Conservation (phyloP, 23 red algal species). For the Gracilariopsis chorda region DNA sequence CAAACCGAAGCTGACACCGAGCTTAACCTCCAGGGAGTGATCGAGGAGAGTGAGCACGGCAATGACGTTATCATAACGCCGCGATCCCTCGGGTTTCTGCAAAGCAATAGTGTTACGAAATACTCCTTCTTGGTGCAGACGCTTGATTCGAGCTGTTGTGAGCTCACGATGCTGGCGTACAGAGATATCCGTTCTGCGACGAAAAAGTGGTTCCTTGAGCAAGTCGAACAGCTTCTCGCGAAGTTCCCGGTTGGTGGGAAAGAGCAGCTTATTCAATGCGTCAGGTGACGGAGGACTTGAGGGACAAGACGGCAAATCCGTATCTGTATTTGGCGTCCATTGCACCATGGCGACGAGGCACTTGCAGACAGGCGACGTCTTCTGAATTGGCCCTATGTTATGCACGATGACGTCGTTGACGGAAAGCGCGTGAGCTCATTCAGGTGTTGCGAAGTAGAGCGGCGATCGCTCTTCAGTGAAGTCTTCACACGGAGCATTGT, state of each 20-base stretch:
- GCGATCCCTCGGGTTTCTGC: not conserved
- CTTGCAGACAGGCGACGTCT: no score
- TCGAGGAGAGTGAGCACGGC: slow-evolving; percentile 73
- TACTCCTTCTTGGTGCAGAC: slow-evolving; percentile 36
- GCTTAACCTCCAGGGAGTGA: slow-evolving; percentile 79
- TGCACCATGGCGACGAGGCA: not conserved
- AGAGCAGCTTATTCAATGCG: slow-evolving; percentile 22
- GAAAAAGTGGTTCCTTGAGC: slow-evolving; percentile 63
- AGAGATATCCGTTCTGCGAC: slow-evolving; percentile 35
- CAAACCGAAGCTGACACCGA: slow-evolving; percentile 90
- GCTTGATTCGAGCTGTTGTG: slow-evolving; percentile 50
- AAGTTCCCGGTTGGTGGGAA: slow-evolving; percentile 25
- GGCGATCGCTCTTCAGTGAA: no score
- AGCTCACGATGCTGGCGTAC: slow-evolving; percentile 27
- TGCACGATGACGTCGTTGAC: no score
- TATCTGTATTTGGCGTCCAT: not conserved
- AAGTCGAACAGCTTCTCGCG: slow-evolving; percentile 51
- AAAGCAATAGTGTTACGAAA: slow-evolving; percentile 51
- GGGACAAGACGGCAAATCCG: not conserved
- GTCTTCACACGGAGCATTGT: no score
- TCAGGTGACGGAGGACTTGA: not conserved
- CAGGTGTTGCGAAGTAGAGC: no score
- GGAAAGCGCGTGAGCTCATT: no score
- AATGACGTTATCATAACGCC: slow-evolving; percentile 76
- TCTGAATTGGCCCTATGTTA: no score